phyloP scores from a whole-genome alignment of 2,329 filamentous ascomycete species.

The Bipolaris bicolor region DNA sequence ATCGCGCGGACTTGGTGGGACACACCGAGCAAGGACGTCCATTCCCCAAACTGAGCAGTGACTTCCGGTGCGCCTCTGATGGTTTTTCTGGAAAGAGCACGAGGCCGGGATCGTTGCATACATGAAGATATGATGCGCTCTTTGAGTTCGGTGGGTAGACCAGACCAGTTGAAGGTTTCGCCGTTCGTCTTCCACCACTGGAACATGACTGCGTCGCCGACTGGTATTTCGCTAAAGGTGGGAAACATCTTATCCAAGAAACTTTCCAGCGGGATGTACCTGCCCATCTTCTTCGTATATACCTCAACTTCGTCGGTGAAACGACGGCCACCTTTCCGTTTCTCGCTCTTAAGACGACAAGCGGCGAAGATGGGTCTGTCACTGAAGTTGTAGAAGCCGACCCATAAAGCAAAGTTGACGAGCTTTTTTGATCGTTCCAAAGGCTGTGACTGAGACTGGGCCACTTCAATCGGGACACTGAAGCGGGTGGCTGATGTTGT shows the following conservation, averaged over 20 bases:
- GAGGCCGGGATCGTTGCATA: slow-evolving; percentile 11
- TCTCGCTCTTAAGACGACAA: not conserved
- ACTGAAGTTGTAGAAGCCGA: slow-evolving; percentile 17
- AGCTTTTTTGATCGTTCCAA: not conserved
- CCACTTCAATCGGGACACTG: slow-evolving; percentile 5
- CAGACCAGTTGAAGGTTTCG: slow-evolving; percentile 33
- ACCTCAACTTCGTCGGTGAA: not conserved
- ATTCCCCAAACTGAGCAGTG: slow-evolving; percentile 22
- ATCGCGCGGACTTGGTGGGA: slow-evolving; percentile 34
- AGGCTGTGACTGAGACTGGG: slow-evolving; percentile 3
- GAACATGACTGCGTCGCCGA: slow-evolving; percentile 9
- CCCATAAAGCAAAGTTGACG: not conserved
- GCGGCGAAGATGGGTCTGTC: not conserved
- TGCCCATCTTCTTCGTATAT: not conserved
- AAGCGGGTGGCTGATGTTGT: slow-evolving; percentile 15
- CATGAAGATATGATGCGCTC: slow-evolving; percentile 31
- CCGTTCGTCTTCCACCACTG: slow-evolving; percentile 34
- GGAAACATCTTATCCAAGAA: slow-evolving; percentile 20
- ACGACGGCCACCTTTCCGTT: not conserved
- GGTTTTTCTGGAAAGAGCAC: not conserved
- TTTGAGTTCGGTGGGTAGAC: slow-evolving; percentile 37
- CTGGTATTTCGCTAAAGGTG: not conserved
- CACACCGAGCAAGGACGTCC: slow-evolving; percentile 24
- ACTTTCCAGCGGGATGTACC: slow-evolving; percentile 4
- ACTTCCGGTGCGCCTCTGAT: slow-evolving; percentile 21